Evolutionary conservation across 352 stramenopile species (phyloP).

Genomic region (Phytophthora cryptogea): DNA sequence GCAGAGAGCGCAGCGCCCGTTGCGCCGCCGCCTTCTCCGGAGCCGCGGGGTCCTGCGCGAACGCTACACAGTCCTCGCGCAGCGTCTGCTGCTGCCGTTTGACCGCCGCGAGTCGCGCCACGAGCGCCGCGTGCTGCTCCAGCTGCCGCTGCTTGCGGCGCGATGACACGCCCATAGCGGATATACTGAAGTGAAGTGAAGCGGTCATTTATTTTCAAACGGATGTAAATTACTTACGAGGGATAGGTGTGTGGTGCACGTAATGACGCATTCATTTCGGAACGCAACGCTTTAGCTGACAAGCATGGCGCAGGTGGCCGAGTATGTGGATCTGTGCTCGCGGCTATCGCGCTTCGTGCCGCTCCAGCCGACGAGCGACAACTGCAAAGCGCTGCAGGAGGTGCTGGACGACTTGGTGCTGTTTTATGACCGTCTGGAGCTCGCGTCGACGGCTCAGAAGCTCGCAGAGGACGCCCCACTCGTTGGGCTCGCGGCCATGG

Average conservation of each 20-base stretch:
- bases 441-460: background rate
- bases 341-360: conserved; percentile 68
- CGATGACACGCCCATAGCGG: conserved; percentile 28
- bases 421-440: conserved; percentile 36
- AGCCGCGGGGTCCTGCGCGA: conserved; percentile 43
- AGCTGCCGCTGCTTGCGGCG: conserved; percentile 26
- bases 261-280: conserved; percentile 4
- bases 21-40: conserved; percentile 62
- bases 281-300: conserved; percentile 7
- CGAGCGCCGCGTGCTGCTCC: conserved; percentile 64
- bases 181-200: conserved; percentile 14
- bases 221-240: no score
- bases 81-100: conserved; percentile 50
- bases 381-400: conserved; percentile 22
- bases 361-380: conserved; percentile 21
- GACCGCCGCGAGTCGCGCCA: conserved; percentile 56
- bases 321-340: conserved; percentile 66
- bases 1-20: conserved; percentile 53
- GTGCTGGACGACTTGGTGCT: conserved; percentile 35
- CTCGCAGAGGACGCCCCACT: conserved; percentile 4
- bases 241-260: background rate
- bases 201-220: no score
- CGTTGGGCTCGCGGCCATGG: conserved; percentile 42
- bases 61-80: conserved; percentile 37
- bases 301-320: conserved; percentile 36